Percentiles rank a stretch among this genome's conserved stretches.
These are phyloP conservation scores for Fusarium protoensiforme DNA, from an alignment of 2,329 filamentous ascomycete species.

Conservation along the genomic window DNA sequence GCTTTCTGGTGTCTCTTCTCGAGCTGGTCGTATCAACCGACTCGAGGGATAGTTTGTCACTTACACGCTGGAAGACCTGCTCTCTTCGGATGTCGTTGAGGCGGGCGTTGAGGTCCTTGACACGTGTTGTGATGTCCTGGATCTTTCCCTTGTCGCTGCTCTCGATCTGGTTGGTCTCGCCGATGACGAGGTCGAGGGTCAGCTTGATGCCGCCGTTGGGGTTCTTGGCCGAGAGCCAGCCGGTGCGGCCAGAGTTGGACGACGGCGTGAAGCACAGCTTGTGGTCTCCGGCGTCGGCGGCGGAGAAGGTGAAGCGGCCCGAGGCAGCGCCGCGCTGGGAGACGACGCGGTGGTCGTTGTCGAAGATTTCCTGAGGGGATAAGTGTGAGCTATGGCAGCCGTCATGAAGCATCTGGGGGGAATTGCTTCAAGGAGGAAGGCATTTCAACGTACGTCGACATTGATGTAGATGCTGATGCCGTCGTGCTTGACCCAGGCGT, in stretches of 20 bases:
- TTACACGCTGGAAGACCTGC: slow-evolving; percentile 94
- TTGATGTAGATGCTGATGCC: slow-evolving; percentile 88
- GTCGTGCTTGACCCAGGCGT: slow-evolving; percentile 77
- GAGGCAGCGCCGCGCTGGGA: slow-evolving; percentile 80
- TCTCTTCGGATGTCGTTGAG: slow-evolving; percentile 91
- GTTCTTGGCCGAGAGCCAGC: slow-evolving; percentile 76
- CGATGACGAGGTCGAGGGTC: slow-evolving; percentile 90
- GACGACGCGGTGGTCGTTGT: slow-evolving; percentile 97
- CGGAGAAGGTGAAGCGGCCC: slow-evolving; percentile 95
- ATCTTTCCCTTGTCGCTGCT: slow-evolving; percentile 94
- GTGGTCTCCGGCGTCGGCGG: slow-evolving; percentile 95
- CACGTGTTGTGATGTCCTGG: slow-evolving; percentile 85
- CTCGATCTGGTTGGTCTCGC: slow-evolving; percentile 93
- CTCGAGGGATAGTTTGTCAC: slow-evolving; percentile 39
- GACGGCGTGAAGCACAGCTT: slow-evolving; percentile 92
- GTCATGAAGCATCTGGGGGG: not conserved
- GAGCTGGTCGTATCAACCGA: not conserved
- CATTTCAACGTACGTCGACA: slow-evolving; percentile 73
- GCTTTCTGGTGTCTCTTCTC: not conserved
- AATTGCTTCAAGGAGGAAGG: not conserved
- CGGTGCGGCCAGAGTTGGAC: slow-evolving; percentile 74
- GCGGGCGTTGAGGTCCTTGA: slow-evolving; percentile 88
- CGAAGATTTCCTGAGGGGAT: slow-evolving; percentile 82
- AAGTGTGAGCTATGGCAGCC: slow-evolving; percentile 5
- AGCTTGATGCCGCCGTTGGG: slow-evolving; percentile 84